Evolutionary conservation across 1,284 basidiomycete species (phyloP).

Genomic region (Cutaneotrichosporon cyanovorans): DNA sequence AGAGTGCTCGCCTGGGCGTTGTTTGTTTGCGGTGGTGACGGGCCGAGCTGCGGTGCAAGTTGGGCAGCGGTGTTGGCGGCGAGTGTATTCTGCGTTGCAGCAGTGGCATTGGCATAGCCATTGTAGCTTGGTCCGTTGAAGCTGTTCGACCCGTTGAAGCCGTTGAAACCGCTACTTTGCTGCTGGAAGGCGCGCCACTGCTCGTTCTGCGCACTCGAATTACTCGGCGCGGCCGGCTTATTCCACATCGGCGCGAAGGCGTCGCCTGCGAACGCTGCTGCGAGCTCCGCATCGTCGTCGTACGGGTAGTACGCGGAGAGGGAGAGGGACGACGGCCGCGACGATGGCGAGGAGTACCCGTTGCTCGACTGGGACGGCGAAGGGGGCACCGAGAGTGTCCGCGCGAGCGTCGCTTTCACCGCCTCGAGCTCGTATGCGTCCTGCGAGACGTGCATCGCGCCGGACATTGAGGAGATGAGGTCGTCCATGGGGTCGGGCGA

Average conservation of each 20-base stretch:
- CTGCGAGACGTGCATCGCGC: constrained; percentile 36
- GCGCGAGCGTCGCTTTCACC: constrained; percentile 31
- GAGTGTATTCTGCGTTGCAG: no score
- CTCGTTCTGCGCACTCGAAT: background rate
- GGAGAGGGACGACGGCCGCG: constrained; percentile 2
- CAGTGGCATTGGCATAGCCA: no score
- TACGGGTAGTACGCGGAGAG: background rate
- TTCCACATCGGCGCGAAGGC: constrained; percentile 13
- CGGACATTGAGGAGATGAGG: constrained; percentile 38
- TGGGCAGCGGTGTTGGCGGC: no score
- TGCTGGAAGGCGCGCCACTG: background rate
- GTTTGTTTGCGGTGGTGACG: no score
- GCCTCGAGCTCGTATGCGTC: constrained; percentile 37
- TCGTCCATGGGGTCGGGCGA: constrained; percentile 34
- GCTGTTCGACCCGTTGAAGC: no score
- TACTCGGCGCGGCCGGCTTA: background rate
- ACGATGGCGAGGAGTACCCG: constrained; percentile 1
- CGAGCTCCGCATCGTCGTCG: constrained; percentile 7
- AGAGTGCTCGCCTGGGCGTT: no score
- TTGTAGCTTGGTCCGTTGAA: no score
- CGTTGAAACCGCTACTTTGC: no score
- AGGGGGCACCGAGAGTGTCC: constrained; percentile 14
- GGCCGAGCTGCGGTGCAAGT: no score
- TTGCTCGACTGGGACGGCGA: constrained; percentile 5
- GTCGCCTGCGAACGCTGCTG: constrained; percentile 16